Conservation (phyloP, 2,329 filamentous ascomycete genomes). For the Paraphaeosphaeria sporulosa region DNA sequence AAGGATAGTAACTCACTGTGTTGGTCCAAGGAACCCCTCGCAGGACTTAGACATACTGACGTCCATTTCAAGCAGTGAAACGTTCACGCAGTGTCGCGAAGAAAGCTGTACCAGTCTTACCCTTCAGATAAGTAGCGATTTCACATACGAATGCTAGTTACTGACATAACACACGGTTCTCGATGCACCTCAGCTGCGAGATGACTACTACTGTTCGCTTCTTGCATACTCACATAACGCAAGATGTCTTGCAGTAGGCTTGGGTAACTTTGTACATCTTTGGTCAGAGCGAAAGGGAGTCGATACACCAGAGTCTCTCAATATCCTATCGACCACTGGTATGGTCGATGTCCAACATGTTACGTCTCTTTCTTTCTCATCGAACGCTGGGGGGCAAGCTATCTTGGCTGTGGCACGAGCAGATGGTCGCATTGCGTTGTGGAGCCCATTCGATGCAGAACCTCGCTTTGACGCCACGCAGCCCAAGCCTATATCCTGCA, state of each 20-base stretch:
- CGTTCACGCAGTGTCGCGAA: conserved; percentile 33
- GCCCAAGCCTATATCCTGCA: conserved; percentile 75
- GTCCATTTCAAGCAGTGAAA: conserved; percentile 29
- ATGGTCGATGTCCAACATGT: conserved; percentile 58
- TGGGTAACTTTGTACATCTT: conserved; percentile 80
- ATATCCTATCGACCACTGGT: conserved; percentile 57
- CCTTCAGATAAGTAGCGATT: conserved; percentile 72
- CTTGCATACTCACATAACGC: conserved; percentile 82
- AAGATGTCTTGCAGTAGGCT: conserved; percentile 81
- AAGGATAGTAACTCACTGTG: conserved; percentile 39
- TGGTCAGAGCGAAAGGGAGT: conserved; percentile 84
- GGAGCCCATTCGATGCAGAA: conserved; percentile 74
- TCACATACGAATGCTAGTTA: background rate
- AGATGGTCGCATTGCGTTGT: conserved; percentile 76
- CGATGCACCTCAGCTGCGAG: conserved; percentile 85
- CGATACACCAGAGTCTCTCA: conserved; percentile 61
- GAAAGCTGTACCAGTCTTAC: conserved; percentile 69
- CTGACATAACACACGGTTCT: conserved; percentile 69
- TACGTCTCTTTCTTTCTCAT: conserved; percentile 91
- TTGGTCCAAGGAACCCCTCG: conserved; percentile 34
- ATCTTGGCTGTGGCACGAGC: conserved; percentile 88
- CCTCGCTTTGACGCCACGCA: conserved; percentile 80
- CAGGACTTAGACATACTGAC: background rate
- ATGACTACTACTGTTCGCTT: conserved; percentile 95
- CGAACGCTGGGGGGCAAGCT: conserved; percentile 72